A percentile compares a stretch with the other conserved stretches of the same genome.
These are phyloP conservation scores for Colletotrichum eleusines DNA, from an alignment of 2,329 filamentous ascomycete species.

Conservation along the genomic window DNA sequence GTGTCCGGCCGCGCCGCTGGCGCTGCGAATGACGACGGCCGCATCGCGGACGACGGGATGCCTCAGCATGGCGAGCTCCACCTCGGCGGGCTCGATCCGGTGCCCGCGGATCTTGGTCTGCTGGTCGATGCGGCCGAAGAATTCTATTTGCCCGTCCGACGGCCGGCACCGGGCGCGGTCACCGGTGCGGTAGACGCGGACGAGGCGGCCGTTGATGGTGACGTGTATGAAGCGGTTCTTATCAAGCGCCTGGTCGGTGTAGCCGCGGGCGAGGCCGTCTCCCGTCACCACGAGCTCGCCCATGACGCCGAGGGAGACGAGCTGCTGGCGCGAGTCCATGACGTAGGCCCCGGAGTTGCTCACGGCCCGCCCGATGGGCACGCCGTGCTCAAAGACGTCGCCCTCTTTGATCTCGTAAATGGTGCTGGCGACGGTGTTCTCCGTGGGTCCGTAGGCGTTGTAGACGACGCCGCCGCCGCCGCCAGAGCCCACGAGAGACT, in stretches of 20 bases:
- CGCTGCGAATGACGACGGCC: slow-evolving; percentile 36
- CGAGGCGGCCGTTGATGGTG: slow-evolving; percentile 10
- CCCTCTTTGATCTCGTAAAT: slow-evolving; percentile 30
- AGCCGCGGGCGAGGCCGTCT: slow-evolving; percentile 45
- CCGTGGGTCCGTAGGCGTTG: slow-evolving; percentile 43
- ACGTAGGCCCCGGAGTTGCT: slow-evolving; percentile 44
- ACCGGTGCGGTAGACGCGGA: slow-evolving; percentile 46
- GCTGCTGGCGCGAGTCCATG: slow-evolving; percentile 44
- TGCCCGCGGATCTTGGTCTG: slow-evolving; percentile 50
- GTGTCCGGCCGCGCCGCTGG: not conserved
- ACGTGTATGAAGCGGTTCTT: slow-evolving; percentile 42
- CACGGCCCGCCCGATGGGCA: slow-evolving; percentile 43
- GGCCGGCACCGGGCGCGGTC: slow-evolving; percentile 45
- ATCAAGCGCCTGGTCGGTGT: slow-evolving; percentile 40
- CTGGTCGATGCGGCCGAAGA: slow-evolving; percentile 47
- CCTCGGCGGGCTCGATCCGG: slow-evolving; percentile 47
- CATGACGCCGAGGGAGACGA: slow-evolving; percentile 46
- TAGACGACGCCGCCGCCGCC: slow-evolving; percentile 16
- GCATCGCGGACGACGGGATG: slow-evolving; percentile 42
- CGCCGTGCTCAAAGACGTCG: slow-evolving; percentile 32
- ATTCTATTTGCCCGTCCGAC: slow-evolving; percentile 45
- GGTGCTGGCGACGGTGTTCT: slow-evolving; percentile 41
- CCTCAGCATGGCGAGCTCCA: slow-evolving; percentile 44
- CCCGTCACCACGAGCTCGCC: slow-evolving; percentile 48
- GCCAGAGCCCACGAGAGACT: slow-evolving; percentile 3